These are phyloP conservation scores for Eucalyptus lansdowneana DNA, from an alignment of 345 rosid genomes.

Conservation along the genomic window DNA sequence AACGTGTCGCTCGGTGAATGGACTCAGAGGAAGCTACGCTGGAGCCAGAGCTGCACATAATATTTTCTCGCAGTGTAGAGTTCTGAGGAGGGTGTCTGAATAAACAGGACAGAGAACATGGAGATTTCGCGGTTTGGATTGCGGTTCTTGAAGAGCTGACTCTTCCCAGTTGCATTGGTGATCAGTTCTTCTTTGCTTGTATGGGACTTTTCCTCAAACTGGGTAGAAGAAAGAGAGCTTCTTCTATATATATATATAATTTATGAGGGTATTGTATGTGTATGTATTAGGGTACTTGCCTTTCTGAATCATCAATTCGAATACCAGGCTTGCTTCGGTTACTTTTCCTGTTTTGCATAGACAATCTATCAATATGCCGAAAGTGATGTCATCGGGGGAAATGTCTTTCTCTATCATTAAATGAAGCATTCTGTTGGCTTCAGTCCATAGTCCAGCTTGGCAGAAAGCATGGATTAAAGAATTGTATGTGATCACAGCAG, in stretches of 20 bases:
- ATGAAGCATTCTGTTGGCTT: background rate
- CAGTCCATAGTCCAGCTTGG: background rate
- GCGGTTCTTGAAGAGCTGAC: background rate
- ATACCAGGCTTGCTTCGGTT: no score
- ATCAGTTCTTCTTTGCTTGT: background rate
- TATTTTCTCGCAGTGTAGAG: background rate
- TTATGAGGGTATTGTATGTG: no score
- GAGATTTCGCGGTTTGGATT: background rate
- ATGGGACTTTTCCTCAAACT: background rate
- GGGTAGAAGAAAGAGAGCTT: background rate
- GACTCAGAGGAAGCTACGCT: no score
- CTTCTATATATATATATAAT: background rate
- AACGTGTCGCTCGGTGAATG: no score
- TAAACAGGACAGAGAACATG: background rate
- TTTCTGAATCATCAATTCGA: no score
- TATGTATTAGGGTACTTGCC: no score
- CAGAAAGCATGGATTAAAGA: background rate
- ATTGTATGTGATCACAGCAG: background rate
- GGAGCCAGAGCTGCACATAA: no score
- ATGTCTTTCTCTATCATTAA: background rate
- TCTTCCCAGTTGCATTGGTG: background rate
- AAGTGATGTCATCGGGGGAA: background rate
- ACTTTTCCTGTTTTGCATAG: background rate
- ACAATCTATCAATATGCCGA: background rate
- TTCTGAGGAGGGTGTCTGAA: background rate